phyloP scores from a whole-genome alignment of 768 basidiomycete genomes.

The Auricularia sp. region DNA sequence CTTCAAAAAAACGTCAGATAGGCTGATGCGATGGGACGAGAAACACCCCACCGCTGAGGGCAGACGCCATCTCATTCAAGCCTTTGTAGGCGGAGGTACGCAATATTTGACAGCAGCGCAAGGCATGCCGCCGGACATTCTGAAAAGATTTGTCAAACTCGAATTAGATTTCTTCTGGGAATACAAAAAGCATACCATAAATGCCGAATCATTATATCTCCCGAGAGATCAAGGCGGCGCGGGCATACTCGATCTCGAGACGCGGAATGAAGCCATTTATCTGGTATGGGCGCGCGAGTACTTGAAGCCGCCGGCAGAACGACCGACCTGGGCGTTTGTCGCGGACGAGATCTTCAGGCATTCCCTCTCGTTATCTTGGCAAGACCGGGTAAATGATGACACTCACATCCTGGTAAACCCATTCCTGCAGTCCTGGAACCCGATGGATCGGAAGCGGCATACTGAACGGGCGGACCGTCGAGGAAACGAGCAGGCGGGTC shows the following conservation, averaged over 20 bases:
- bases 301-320: background rate
- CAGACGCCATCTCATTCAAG: background rate
- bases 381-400: no score
- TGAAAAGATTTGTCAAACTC: background rate
- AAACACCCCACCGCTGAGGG: background rate
- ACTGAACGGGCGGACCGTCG: no score
- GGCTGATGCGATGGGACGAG: no score
- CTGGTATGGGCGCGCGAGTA: background rate
- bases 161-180: background rate
- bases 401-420: no score
- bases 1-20: no score
- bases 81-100: background rate
- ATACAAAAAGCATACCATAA: background rate
- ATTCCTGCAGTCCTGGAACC: no score
- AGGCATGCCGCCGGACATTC: background rate
- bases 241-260: background rate
- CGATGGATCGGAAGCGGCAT: no score
- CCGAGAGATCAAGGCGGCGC: background rate
- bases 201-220: background rate
- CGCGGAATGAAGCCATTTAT: background rate
- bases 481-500: no score
- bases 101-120: background rate
- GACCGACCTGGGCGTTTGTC: background rate
- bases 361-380: no score
- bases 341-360: background rate